Conservation (phyloP, 192 early-diverging fungal genomes). For the Coemansia sp. region DNA sequence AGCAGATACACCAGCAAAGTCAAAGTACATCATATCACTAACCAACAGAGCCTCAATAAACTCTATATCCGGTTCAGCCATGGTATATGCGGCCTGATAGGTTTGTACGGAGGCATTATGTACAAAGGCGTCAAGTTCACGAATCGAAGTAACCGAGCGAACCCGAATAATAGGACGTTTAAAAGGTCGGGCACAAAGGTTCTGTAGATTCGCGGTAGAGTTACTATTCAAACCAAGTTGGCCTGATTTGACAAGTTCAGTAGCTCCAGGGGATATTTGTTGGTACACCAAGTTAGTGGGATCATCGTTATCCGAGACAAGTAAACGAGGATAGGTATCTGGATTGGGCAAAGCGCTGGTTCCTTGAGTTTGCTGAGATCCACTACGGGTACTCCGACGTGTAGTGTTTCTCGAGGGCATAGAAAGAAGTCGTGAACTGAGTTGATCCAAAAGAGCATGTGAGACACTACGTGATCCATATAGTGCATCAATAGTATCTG, state of each 20-base stretch:
- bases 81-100: constrained; percentile 68
- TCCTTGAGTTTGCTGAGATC: constrained; percentile 3
- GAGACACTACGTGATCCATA: constrained; percentile 52
- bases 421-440: constrained; percentile 57
- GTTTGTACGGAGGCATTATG: constrained; percentile 68
- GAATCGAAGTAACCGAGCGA: constrained; percentile 60
- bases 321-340: constrained; percentile 26
- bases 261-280: constrained; percentile 1
- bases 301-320: constrained; percentile 24
- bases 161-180: constrained; percentile 77
- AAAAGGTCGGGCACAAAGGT: constrained; percentile 27
- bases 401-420: constrained; percentile 9
- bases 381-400: constrained; percentile 13
- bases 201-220: constrained; percentile 17
- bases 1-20: constrained; percentile 8
- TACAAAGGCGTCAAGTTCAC: constrained; percentile 76
- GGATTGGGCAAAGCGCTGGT: constrained; percentile 16
- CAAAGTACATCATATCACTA: constrained; percentile 44
- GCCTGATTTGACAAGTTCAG: constrained; percentile 4
- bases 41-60: constrained; percentile 73
- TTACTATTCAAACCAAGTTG: constrained; percentile 1
- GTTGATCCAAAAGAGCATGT: constrained; percentile 62
- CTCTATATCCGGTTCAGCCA: constrained; percentile 67
- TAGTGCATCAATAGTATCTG: constrained; percentile 74
- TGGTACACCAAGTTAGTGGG: constrained; percentile 25